These are phyloP conservation scores for Trichoderma afroharzianum DNA, from an alignment of 2,329 filamentous ascomycete genomes.

Conservation along the genomic window DNA sequence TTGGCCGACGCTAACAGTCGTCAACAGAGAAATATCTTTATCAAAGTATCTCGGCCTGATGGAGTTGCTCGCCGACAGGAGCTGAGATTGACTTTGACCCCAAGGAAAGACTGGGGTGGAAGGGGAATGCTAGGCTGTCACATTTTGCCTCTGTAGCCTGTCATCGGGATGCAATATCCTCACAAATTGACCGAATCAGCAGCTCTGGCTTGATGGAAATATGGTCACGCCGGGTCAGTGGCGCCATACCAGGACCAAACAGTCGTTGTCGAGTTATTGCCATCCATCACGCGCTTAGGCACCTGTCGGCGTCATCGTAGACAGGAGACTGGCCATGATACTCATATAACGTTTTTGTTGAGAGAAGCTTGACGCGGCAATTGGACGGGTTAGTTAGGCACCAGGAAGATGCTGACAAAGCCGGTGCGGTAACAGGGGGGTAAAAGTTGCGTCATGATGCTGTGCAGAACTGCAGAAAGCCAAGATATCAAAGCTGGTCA, in stretches of 20 bases:
- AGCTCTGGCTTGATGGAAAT: not conserved
- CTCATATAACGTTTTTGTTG: not conserved
- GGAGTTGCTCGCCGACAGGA: slow-evolving; percentile 47
- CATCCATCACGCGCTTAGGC: not conserved
- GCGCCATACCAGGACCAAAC: not conserved
- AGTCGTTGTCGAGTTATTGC: not conserved
- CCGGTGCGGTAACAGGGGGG: not conserved
- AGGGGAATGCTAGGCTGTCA: slow-evolving; percentile 88
- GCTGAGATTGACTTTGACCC: slow-evolving; percentile 68
- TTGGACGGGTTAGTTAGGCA: not conserved
- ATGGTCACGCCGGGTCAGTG: not conserved
- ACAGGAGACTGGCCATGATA: not conserved
- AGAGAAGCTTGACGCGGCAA: not conserved
- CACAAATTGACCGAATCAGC: not conserved
- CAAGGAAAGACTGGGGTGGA: slow-evolving; percentile 82
- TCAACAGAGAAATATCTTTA: slow-evolving; percentile 63
- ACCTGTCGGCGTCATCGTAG: not conserved
- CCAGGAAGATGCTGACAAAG: not conserved
- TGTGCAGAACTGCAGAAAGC: not conserved
- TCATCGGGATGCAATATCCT: not conserved
- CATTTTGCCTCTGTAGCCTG: slow-evolving; percentile 65
- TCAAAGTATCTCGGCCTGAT: slow-evolving; percentile 58
- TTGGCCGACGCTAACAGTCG: slow-evolving; percentile 24
- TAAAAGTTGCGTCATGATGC: not conserved
- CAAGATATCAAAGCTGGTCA: not conserved